Evolutionary conservation across 352 stramenopile genomes (phyloP).

Genomic region (Globisporangium irregulare): DNA sequence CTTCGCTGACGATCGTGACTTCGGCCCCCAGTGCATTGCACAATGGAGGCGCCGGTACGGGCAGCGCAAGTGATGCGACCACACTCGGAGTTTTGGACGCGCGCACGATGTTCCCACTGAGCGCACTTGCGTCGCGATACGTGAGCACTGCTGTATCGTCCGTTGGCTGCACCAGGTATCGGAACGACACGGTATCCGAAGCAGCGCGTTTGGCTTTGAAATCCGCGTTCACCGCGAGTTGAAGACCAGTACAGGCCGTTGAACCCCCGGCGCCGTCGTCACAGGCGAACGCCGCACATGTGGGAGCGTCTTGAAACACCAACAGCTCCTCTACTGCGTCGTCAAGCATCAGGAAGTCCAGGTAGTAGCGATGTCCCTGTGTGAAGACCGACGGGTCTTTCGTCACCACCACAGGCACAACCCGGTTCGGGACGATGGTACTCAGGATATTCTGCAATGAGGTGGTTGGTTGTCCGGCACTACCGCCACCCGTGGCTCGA

Average conservation of each 20-base stretch:
- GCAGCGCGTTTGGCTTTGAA: constrained; percentile 33
- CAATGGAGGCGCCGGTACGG: constrained; percentile 17
- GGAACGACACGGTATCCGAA: constrained; percentile 49
- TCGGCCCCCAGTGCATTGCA: constrained; percentile 6
- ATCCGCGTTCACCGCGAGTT: constrained; percentile 43
- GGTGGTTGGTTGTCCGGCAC: background rate
- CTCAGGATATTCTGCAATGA: constrained; percentile 44
- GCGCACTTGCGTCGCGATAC: constrained; percentile 25
- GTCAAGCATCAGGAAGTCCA: constrained; percentile 37
- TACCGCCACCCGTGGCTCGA: constrained; percentile 23
- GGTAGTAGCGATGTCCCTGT: constrained; percentile 39
- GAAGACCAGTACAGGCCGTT: constrained; percentile 28
- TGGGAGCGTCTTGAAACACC: constrained; percentile 16
- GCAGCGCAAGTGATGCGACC: constrained; percentile 27
- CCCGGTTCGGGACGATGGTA: constrained; percentile 29
- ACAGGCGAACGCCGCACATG: constrained; percentile 52
- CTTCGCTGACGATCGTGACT: constrained; percentile 33
- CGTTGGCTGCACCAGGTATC: constrained; percentile 42
- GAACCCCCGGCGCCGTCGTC: constrained; percentile 30
- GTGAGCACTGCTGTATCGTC: constrained; percentile 31
- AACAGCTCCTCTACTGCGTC: constrained; percentile 37
- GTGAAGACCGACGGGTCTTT: constrained; percentile 42
- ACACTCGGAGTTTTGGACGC: constrained; percentile 34
- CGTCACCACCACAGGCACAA: constrained; percentile 39
- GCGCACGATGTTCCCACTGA: constrained; percentile 44